Base-by-base conservation (phyloP, 2,329 filamentous ascomycete species). In the Esteya vermicola region DNA sequence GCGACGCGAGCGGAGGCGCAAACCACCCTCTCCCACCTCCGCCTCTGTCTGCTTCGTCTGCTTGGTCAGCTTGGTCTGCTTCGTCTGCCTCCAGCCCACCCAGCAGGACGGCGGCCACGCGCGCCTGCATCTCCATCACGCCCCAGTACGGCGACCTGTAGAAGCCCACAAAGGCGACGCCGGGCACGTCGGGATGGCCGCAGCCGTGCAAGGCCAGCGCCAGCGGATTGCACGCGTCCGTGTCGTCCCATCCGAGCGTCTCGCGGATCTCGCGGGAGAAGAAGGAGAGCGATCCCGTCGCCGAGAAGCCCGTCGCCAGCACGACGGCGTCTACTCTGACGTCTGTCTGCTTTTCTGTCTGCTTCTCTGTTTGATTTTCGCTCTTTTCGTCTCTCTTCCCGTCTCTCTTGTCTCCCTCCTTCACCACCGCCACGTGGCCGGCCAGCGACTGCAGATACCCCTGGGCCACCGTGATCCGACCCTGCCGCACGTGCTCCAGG, bases 141-240 rank as follows among this genome's bases (percentile, higher is more conserved):
- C 81, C 81, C 85, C 85, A 93, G 54, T 85, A 91, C 0, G 84
- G 83, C 0, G 81, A 81, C 45, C 85, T 72, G 52, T 93, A 93
- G 57, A 86, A 85, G 1, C 85, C 85, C 1, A 91, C 78, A 50
- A 91, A 88, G 1, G 81, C 83, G 0, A 91, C 59, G 6, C 70
- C 71, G 0, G 78, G 70, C 0, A 86, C 56, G 0, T 64, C 59
- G 0, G 70, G 67, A 43, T 78, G 72, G 41, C 78, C 63, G 0
- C 77, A 78, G 1, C 72, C 73, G 47, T 83, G 78, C 37, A 80
- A 77, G 19, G 79, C 74, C 1, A 91, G 63, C 0, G 80, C 70
- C 1, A 84, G 54, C 0, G 78, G 76, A n/a, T 78, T 66, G 36
- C 69, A 67, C 14, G 61, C 54, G 44, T 75, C 68, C 1, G 54